Conservation (phyloP, 2,329 filamentous ascomycete species). For the Dactylellina drechsleri region DNA sequence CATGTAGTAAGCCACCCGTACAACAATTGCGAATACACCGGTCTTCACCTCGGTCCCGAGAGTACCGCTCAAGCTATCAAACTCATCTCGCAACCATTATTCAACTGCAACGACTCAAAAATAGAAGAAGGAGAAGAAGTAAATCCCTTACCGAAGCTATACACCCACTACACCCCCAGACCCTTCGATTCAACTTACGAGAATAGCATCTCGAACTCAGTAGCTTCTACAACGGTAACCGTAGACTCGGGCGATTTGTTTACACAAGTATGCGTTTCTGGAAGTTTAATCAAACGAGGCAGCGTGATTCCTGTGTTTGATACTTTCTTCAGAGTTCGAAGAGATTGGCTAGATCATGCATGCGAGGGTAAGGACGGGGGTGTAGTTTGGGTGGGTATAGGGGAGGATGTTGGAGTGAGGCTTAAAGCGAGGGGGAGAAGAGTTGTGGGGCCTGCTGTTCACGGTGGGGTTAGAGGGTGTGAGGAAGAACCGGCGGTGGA, state of each 20-base stretch:
- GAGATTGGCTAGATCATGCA: conserved; percentile 36
- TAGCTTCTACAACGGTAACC: conserved; percentile 28
- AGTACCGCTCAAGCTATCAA: conserved; percentile 3
- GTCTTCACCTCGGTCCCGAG: conserved; percentile 28
- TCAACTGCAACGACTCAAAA: neutral
- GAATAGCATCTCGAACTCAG: neutral
- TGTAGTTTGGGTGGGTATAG: conserved; percentile 43
- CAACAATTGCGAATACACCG: conserved; percentile 48
- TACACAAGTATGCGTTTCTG: conserved; percentile 39
- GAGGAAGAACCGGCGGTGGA: conserved; percentile 40
- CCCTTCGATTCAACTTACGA: conserved; percentile 16
- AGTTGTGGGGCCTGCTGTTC: conserved; percentile 18
- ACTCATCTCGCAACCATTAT: conserved; percentile 17
- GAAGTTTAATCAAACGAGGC: conserved; percentile 20
- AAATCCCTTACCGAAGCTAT: conserved; percentile 28
- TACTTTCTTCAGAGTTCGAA: conserved; percentile 41
- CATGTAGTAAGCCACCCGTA: conserved; percentile 39
- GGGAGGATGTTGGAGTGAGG: conserved; percentile 44
- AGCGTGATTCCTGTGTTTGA: conserved; percentile 40
- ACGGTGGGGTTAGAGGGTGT: conserved; percentile 15
- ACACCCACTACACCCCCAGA: conserved; percentile 32
- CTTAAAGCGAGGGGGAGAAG: conserved; percentile 27
- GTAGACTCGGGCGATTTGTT: conserved; percentile 47
- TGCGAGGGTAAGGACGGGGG: neutral
- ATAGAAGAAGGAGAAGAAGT: conserved; percentile 16